These are phyloP conservation scores for Ceratorhiza oryzae-sativae DNA, from an alignment of 1,284 basidiomycete species.

Conservation along the genomic window DNA sequence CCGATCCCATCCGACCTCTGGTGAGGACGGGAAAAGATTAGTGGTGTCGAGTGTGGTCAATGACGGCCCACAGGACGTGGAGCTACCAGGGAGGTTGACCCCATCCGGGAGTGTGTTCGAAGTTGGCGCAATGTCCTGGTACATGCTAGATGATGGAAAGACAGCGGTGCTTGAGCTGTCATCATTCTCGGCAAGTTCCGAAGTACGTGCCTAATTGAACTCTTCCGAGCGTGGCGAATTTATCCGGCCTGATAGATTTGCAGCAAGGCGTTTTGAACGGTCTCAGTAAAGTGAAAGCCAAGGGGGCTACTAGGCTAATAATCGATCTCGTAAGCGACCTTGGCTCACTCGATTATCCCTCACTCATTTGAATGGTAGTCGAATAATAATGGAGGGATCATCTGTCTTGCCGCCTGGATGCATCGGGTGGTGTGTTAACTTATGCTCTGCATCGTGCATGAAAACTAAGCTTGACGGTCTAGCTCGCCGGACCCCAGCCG, in stretches of 20 bases:
- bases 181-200: conserved; percentile 59
- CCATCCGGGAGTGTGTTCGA: conserved; percentile 49
- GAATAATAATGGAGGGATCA: conserved; percentile 64
- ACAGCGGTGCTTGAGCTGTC: conserved; percentile 68
- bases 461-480: neutral
- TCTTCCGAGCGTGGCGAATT: neutral
- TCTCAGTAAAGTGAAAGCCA: conserved; percentile 57
- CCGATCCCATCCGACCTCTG: conserved; percentile 55
- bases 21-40: conserved; percentile 50
- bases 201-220: conserved; percentile 48
- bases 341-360: neutral
- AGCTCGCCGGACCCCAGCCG: conserved; percentile 36
- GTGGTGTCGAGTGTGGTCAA: conserved; percentile 61
- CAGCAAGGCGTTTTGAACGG: conserved; percentile 58
- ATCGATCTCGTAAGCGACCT: conserved; percentile 61
- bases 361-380: conserved; percentile 44
- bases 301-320: conserved; percentile 61
- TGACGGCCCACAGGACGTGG: conserved; percentile 59
- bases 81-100: conserved; percentile 57
- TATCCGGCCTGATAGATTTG: neutral
- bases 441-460: neutral
- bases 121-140: conserved; percentile 61
- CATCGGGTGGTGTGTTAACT: conserved; percentile 21
- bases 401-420: conserved; percentile 34
- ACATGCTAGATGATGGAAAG: conserved; percentile 59